Conservation (phyloP, 345 rosid genomes). For the Kandelia obovata region DNA sequence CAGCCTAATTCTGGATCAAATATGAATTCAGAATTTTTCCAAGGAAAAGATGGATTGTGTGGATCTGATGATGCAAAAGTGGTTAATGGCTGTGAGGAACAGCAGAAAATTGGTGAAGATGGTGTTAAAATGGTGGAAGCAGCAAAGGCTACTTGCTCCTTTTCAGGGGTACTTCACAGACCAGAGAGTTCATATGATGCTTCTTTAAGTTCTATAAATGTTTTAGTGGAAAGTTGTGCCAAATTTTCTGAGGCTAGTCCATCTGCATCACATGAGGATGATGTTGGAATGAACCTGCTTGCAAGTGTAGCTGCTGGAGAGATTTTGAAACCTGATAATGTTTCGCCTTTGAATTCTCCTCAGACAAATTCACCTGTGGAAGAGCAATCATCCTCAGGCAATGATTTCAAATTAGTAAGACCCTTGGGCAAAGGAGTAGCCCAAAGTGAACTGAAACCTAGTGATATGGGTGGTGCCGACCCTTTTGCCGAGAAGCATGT, state of each 20-base stretch:
- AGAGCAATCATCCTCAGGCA: slow-evolving; percentile 35
- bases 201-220: slow-evolving; percentile 71
- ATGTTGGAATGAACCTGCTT: slow-evolving; percentile 90
- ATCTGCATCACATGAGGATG: slow-evolving; percentile 57
- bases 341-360: slow-evolving; percentile 55
- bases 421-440: slow-evolving; percentile 29
- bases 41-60: slow-evolving; percentile 23
- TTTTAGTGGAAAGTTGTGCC: slow-evolving; percentile 83
- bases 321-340: slow-evolving; percentile 56
- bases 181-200: slow-evolving; percentile 49
- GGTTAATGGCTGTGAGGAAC: slow-evolving; percentile 42
- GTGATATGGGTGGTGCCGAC: slow-evolving; percentile 27
- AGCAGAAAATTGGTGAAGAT: slow-evolving; percentile 37
- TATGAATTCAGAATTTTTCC: slow-evolving; percentile 23
- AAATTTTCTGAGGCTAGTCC: slow-evolving; percentile 58
- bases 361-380: slow-evolving; percentile 27
- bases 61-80: slow-evolving; percentile 47
- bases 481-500: slow-evolving; percentile 4
- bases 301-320: slow-evolving; percentile 96
- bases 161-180: slow-evolving; percentile 46
- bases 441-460: slow-evolving; percentile 21
- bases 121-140: slow-evolving; percentile 37
- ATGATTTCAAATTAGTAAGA: slow-evolving; percentile 32
- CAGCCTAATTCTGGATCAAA: background rate
- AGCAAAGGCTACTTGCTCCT: slow-evolving; percentile 38